A percentile compares a stretch with the other conserved stretches of the same genome.
Evolutionary conservation across 2,329 filamentous ascomycete genomes (phyloP).

Genomic region (Fusarium clavum): DNA sequence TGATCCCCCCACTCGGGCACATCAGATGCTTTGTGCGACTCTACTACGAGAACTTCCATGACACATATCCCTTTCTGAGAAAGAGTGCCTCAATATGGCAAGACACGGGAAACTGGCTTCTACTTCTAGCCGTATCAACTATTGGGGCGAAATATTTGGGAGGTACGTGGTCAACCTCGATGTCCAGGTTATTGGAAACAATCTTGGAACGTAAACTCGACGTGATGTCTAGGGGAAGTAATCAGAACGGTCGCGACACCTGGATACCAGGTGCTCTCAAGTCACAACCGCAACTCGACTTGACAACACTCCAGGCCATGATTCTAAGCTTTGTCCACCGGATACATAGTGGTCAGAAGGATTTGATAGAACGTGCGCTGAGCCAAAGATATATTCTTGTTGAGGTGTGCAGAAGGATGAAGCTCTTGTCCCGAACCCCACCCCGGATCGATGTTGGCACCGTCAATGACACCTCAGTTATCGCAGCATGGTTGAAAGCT

Average conservation of each 20-base stretch:
- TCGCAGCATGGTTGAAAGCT: slow-evolving; percentile 8
- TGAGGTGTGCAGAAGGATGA: slow-evolving; percentile 19
- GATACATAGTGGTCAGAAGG: slow-evolving; percentile 14
- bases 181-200: slow-evolving; percentile 7
- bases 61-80: slow-evolving; percentile 30
- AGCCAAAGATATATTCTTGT: slow-evolving; percentile 4
- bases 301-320: slow-evolving; percentile 10
- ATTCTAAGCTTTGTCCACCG: slow-evolving; percentile 5
- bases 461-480: neutral
- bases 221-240: neutral
- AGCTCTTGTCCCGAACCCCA: neutral
- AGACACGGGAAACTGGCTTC: neutral
- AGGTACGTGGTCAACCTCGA: neutral
- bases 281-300: neutral
- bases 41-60: slow-evolving; percentile 34
- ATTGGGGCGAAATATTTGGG: slow-evolving; percentile 15
- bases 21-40: slow-evolving; percentile 20
- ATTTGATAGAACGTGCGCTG: neutral
- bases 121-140: slow-evolving; percentile 12
- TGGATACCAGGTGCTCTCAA: slow-evolving; percentile 8
- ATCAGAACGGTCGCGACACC: neutral
- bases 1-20: slow-evolving; percentile 15
- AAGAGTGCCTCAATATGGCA: slow-evolving; percentile 6
- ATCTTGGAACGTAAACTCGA: neutral
- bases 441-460: neutral